Conservation (phyloP, 2,329 filamentous ascomycete species). For the Coniochaeta pulveracea region DNA sequence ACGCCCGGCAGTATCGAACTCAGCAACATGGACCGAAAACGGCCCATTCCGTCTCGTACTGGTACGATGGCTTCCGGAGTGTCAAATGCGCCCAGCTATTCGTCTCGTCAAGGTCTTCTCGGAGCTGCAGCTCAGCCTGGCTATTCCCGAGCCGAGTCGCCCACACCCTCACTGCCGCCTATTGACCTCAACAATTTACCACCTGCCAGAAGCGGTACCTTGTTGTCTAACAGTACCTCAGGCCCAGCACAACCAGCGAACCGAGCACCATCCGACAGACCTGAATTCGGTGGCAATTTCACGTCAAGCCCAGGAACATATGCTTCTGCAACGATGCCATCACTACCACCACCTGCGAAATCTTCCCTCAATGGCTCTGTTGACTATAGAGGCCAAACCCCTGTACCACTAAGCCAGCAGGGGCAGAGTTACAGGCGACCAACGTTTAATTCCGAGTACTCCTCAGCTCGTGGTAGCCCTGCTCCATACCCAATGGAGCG, state of each 20-base stretch:
- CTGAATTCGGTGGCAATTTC: slow-evolving; percentile 12
- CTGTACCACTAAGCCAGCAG: slow-evolving; percentile 5
- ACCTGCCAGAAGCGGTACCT: slow-evolving; percentile 12
- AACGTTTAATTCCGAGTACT: too few species aligned
- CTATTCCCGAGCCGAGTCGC: slow-evolving; percentile 16
- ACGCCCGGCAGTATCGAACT: slow-evolving; percentile 43
- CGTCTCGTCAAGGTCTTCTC: slow-evolving; percentile 18
- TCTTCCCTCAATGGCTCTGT: slow-evolving; percentile 11
- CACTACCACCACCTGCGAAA: slow-evolving; percentile 14
- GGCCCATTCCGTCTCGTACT: slow-evolving; percentile 27
- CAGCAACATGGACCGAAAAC: slow-evolving; percentile 38
- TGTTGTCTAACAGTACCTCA: slow-evolving; percentile 14
- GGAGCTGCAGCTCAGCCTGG: slow-evolving; percentile 19
- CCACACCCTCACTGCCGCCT: slow-evolving; percentile 14
- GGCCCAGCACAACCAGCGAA: slow-evolving; percentile 10
- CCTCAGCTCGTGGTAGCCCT: too few species aligned
- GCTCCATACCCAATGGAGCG: slow-evolving; percentile 5
- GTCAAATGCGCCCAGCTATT: slow-evolving; percentile 11
- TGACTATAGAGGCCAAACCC: slow-evolving; percentile 9
- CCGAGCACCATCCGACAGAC: slow-evolving; percentile 15
- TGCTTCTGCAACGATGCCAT: slow-evolving; percentile 14
- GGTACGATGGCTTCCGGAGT: slow-evolving; percentile 14
- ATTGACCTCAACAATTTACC: slow-evolving; percentile 10
- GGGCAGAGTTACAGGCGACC: too few species aligned
- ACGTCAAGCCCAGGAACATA: slow-evolving; percentile 14